Conservation (phyloP, 257 asterid genomes). For the Prunella vulgaris region DNA sequence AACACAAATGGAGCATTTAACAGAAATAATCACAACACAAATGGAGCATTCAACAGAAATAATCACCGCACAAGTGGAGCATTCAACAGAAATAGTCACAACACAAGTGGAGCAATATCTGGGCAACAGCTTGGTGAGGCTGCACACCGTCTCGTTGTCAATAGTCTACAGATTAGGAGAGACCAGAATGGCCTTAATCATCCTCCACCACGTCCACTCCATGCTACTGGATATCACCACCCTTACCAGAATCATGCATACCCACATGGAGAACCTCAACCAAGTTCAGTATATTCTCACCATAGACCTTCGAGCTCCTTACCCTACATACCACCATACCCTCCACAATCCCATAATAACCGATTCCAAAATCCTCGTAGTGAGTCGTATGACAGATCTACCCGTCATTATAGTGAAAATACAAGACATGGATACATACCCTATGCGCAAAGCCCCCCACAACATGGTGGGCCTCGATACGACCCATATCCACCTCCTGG, state of each 20-base stretch:
- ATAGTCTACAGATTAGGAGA: conserved; percentile 53
- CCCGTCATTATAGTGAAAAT: conserved; percentile 34
- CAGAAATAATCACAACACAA: conserved; percentile 37
- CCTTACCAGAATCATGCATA: conserved; percentile 33
- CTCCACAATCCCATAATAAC: conserved; percentile 32
- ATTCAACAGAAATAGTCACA: conserved; percentile 36
- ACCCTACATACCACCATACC: conserved; percentile 40
- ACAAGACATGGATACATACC: conserved; percentile 42
- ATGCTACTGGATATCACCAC: conserved; percentile 32
- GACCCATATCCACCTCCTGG: conserved; percentile 33
- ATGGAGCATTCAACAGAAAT: conserved; percentile 29
- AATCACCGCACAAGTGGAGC: conserved; percentile 37
- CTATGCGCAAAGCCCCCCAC: conserved; percentile 29
- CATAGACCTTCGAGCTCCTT: conserved; percentile 31
- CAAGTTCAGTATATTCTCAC: conserved; percentile 45
- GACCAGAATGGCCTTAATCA: conserved; percentile 31
- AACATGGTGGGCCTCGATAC: conserved; percentile 39
- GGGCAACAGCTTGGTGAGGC: conserved; percentile 89
- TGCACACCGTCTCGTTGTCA: conserved; percentile 81
- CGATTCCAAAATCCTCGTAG: conserved; percentile 34
- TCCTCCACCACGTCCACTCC: conserved; percentile 37
- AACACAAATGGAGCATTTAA: too few species aligned
- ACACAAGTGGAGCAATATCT: conserved; percentile 44
- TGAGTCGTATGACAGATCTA: conserved; percentile 28
- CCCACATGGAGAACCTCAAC: conserved; percentile 32